These are phyloP conservation scores for Sporothrix mexicana DNA, from an alignment of 2,329 filamentous ascomycete genomes.

Conservation along the genomic window DNA sequence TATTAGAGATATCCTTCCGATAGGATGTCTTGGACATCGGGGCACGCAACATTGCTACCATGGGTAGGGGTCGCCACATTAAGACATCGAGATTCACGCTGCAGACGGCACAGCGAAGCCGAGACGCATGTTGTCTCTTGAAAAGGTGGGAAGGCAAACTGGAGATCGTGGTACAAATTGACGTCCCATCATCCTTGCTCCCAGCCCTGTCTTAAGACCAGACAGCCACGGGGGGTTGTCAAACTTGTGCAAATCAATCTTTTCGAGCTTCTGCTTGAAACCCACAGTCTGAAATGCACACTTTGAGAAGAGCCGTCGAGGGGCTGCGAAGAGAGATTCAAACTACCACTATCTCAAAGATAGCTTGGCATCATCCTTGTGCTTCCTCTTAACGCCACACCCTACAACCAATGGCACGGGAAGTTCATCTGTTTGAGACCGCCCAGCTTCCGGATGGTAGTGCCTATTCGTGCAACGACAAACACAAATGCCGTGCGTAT, in stretches of 20 bases:
- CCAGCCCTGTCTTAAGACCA: neutral
- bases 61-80: constrained; percentile 18
- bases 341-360: neutral
- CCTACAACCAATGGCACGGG: neutral
- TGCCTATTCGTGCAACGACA: neutral
- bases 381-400: neutral
- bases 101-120: neutral
- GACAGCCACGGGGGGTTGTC: neutral
- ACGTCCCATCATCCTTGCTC: neutral
- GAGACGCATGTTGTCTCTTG: neutral
- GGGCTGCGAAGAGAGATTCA: too few relatives aligned
- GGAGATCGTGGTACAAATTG: neutral
- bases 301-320: neutral
- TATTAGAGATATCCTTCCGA: neutral
- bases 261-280: too few relatives aligned
- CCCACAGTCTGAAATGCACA: neutral
- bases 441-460: constrained; percentile 6
- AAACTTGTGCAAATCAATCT: too few relatives aligned
- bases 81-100: constrained; percentile 18
- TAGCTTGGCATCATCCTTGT: neutral
- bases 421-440: constrained; percentile 19
- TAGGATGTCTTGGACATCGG: constrained; percentile 1
- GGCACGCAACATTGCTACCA: constrained; percentile 9
- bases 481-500: constrained; percentile 19
- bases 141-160: neutral